Evolutionary conservation across 495 filamentous ascomycete species (phyloP).

Genomic region (Penicillium arizonense): DNA sequence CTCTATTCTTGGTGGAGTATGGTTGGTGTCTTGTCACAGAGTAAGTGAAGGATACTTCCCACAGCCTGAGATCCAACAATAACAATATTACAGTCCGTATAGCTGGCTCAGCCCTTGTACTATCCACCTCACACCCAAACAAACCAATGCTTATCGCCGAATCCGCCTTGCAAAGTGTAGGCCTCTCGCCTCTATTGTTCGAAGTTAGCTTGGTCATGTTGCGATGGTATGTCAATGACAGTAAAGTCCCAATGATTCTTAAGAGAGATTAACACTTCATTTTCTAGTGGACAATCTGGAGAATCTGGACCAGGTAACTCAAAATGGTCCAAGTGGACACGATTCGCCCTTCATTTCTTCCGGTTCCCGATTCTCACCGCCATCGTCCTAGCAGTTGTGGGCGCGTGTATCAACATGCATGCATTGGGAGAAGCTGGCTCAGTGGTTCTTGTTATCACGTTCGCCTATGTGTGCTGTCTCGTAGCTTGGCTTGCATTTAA

Average conservation of each 20-base stretch:
- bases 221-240: conserved; percentile 20
- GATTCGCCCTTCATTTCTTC: conserved; percentile 20
- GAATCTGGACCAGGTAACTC: conserved; percentile 30
- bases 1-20: conserved; percentile 32
- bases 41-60: conserved; percentile 12
- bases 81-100: conserved; percentile 24
- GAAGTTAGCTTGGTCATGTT: conserved; percentile 35
- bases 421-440: conserved; percentile 24
- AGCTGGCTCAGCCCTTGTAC: conserved; percentile 24
- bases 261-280: background rate
- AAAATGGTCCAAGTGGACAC: conserved; percentile 18
- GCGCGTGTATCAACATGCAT: conserved; percentile 17
- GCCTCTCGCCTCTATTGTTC: conserved; percentile 35
- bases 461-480: conserved; percentile 26
- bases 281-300: conserved; percentile 30
- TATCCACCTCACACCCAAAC: conserved; percentile 18
- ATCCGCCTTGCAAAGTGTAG: conserved; percentile 26
- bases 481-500: conserved; percentile 22
- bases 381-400: conserved; percentile 27
- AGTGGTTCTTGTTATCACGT: conserved; percentile 21
- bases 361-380: conserved; percentile 27
- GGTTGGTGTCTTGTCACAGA: conserved; percentile 27
- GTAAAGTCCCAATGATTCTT: background rate
- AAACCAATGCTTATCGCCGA: conserved; percentile 26
- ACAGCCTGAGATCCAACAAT: background rate